Evolutionary conservation across 305 asterid genomes (phyloP).

Genomic region (Rubia peregrina): DNA sequence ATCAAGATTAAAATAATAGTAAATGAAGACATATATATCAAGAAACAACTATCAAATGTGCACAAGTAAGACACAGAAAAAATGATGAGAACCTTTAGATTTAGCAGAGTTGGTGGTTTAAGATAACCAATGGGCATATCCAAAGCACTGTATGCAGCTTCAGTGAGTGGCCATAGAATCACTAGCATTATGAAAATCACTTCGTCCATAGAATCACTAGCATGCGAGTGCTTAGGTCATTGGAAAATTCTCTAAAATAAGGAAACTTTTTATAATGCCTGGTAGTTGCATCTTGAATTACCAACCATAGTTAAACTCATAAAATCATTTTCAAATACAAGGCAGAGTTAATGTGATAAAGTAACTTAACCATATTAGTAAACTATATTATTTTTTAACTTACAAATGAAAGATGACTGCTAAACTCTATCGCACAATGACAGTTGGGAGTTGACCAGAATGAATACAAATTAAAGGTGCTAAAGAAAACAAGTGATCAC

Average conservation of each 20-base stretch:
- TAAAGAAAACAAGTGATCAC: background rate
- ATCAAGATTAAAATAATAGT: background rate
- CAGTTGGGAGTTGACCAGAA: constrained; percentile 94
- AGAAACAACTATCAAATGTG: background rate
- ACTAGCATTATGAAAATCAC: no score
- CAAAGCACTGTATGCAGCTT: constrained; percentile 94
- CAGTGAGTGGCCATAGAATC: constrained; percentile 88
- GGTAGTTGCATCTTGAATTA: constrained; percentile 64
- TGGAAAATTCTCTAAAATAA: constrained; percentile 70
- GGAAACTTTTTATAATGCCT: constrained; percentile 56
- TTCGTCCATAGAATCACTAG: constrained; percentile 15
- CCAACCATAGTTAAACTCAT: constrained; percentile 17
- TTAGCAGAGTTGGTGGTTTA: no score
- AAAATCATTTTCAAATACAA: constrained; percentile 16
- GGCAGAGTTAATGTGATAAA: background rate
- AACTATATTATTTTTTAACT: constrained; percentile 23
- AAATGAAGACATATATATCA: background rate
- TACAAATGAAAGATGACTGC: constrained; percentile 61
- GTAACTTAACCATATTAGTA: background rate
- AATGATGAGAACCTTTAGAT: no score
- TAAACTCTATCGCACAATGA: constrained; percentile 82
- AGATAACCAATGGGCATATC: constrained; percentile 97
- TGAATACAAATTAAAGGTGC: constrained; percentile 4
- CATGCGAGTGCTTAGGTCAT: constrained; percentile 60
- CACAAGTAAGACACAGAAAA: constrained; percentile 10